Evolutionary conservation across 345 rosid species (phyloP), one percentile per base, ranked within the genome.

Genomic region (Camelina hispida): DNA sequence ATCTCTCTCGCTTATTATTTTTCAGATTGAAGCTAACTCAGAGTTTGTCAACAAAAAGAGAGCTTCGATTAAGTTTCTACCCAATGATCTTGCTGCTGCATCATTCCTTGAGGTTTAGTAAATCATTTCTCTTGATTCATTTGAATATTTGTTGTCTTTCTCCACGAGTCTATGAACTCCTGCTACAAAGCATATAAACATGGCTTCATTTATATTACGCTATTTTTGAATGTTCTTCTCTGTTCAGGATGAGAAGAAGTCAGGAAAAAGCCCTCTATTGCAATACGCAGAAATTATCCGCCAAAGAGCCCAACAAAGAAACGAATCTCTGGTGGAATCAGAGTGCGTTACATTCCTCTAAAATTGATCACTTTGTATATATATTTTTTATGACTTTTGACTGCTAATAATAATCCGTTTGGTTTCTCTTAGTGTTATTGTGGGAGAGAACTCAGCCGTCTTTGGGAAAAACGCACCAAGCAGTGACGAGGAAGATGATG

Each of bases 301-400:
- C 6, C 82, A 83, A 84, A 84, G 88, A 85, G 93, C 94, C 17
- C 83, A 83, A 62, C 87, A 91, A 80, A 85, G 93, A 81, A 84
- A 74, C 4, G 87, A 85, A 60, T 85, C 90, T 2, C 69, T 95
- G 88, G 83, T 69, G 77, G 94, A 91, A 83, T 93, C 99, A 77
- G 89, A 96, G 99, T 95, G 68, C 40, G 62, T 57, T 38, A 66
- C 38, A 9, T 48, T 25, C 53, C 71, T 72, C 61, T 72, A 17
- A 18, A 22, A 1, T 18, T 63, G 25, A 15, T 66, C 52, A 16
- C 22, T 63, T 43, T 43, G n/a, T 52, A 25, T 44, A n/a, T 14
- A n/a, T 30, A n/a, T 3, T 0, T 57, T 15, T 42, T 9, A 22
- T 40, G 25, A 12, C 61, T 56, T 56, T 15, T 28, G 76, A 28